phyloP scores from a whole-genome alignment of 257 asterid genomes.

The Fraxinus anomala region DNA sequence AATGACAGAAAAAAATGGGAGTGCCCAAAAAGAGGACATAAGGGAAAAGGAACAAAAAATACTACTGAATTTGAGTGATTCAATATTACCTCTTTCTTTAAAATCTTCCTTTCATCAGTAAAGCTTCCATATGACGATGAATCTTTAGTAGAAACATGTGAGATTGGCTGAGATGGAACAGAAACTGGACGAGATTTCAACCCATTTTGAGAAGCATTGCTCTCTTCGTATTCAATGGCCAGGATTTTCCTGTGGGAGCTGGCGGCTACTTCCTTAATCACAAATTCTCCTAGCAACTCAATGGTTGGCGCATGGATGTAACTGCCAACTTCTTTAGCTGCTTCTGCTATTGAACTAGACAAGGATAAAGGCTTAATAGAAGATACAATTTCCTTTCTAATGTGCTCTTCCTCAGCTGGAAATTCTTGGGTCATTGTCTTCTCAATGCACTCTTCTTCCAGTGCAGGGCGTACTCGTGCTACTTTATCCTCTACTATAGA shows the following conservation, averaged over 20 bases:
- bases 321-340: conserved; percentile 20
- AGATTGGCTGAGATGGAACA: conserved; percentile 23
- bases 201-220: conserved; percentile 26
- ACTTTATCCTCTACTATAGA: conserved; percentile 17
- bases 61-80: neutral
- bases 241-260: conserved; percentile 28
- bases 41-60: neutral
- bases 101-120: conserved; percentile 43
- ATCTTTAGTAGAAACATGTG: conserved; percentile 22
- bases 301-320: conserved; percentile 42
- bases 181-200: conserved; percentile 24
- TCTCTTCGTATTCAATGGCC: conserved; percentile 31
- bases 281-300: conserved; percentile 66
- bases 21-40: neutral
- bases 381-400: conserved; percentile 29
- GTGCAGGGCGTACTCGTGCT: neutral
- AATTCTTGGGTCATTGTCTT: conserved; percentile 18
- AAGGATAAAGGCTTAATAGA: conserved; percentile 30
- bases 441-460: conserved; percentile 15
- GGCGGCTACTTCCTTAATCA: conserved; percentile 38
- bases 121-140: conserved; percentile 49
- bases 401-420: conserved; percentile 19
- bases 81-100: conserved; percentile 55
- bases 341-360: conserved; percentile 28
- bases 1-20: no score